phyloP scores from a whole-genome alignment of 129 eudicot genomes.

The Daucus carota region DH1_v3.0 NC_030383.2:49518501-49519000 shows the following conservation, averaged over 20 bases:
- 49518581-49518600: background rate
- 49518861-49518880: background rate
- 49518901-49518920: background rate
- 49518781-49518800: too few relatives aligned
- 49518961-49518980: conserved; percentile 79
- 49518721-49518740: background rate
- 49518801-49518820: background rate
- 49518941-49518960: conserved; percentile 81
- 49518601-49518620: background rate
- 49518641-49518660: too few relatives aligned
- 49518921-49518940: conserved; percentile 34
- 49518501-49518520: background rate
- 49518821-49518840: background rate
- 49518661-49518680: too few relatives aligned
- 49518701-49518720: background rate
- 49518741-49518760: too few relatives aligned
- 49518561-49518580: background rate
- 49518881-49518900: background rate
- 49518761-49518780: background rate
- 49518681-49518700: too few relatives aligned
- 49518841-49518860: background rate
- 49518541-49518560: background rate
- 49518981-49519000: conserved; percentile 88
- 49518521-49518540: background rate
- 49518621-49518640: background rate